phyloP scores from a whole-genome alignment of 2,329 filamentous ascomycete genomes.

The Sporothrix inflata region DNA sequence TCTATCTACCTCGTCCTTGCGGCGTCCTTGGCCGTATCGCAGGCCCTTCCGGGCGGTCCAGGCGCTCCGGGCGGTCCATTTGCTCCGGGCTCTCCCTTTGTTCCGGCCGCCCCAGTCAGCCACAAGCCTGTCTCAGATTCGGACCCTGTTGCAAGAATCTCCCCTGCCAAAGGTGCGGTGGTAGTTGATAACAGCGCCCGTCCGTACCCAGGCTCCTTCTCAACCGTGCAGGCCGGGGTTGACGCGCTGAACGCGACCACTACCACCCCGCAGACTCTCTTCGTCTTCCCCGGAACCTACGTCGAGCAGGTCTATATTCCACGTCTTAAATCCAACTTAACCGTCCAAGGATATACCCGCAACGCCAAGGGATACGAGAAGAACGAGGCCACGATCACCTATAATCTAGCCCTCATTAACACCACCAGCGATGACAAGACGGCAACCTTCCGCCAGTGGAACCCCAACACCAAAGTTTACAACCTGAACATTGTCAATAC shows the following conservation, averaged over 20 bases:
- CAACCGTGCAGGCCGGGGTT: background rate
- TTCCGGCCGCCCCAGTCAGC: background rate
- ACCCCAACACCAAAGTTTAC: slow-evolving; percentile 14
- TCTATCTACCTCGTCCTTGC: background rate
- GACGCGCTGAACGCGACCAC: background rate
- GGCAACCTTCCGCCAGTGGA: slow-evolving; percentile 3
- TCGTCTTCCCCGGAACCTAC: slow-evolving; percentile 1
- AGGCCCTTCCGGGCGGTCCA: no score
- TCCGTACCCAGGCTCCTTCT: background rate
- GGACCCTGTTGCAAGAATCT: background rate
- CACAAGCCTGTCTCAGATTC: no score
- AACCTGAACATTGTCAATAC: slow-evolving; percentile 12
- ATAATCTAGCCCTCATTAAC: background rate
- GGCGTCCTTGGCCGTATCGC: background rate
- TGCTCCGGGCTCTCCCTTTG: no score
- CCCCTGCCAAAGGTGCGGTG: background rate
- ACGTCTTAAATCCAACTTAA: background rate
- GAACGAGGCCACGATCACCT: background rate
- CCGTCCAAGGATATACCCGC: background rate
- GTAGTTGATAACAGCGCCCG: background rate
- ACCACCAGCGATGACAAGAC: background rate
- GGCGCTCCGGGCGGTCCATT: no score
- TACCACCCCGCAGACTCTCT: background rate
- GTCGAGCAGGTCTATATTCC: background rate
- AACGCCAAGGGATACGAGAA: background rate